Evolutionary conservation across 192 early-diverging fungal genomes (phyloP), one percentile per base, ranked within the genome.

Genomic region (Umbelopsis isabellina): DNA sequence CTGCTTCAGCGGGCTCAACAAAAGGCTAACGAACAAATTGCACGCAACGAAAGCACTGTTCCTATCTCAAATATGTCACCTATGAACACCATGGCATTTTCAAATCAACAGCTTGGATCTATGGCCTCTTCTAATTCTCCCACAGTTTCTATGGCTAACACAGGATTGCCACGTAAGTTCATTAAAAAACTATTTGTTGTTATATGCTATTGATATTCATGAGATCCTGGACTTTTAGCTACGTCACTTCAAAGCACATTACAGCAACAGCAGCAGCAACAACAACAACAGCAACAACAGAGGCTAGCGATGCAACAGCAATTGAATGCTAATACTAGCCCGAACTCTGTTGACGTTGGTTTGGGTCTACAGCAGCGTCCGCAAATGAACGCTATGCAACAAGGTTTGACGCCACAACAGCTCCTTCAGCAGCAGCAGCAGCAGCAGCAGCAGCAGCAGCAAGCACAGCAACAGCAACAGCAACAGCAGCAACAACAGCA

Each of bases 331-430:
- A 37, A 35, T 22, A 21, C 3, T 37, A 47, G 46, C 67, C 35
- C 68, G 11, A 58, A 45, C 33, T 23, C 49, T 70, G 27, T 55
- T 16, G 55, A 61, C 33, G 55, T 61, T 16, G 55, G 55, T n/a
- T 35, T 61, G 55, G 44, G 50, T 30, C n/a, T 52, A 49, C 44
- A 51, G 49, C 49, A 50, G 21, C 35, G 37, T 22, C 35, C 25
- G 16, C 49, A 70, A 49, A 52, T 49, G 51, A 30, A 50, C 22
- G 33, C 20, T 58, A 44, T 51, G 27, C 46, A 45, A 20, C 51
- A 70, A 22, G 55, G 55, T 22, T 55, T 70, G 68, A 70, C 68
- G 22, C 68, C 50, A 27, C 68, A 70, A 37, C 68, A 70, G 41
- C 25, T 49, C 12, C 55, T 61, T 35, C 55, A 61, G 45, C 45